Evolutionary conservation across 2,329 filamentous ascomycete species (phyloP), one percentile per base, ranked within the genome.

Genomic region (Teratosphaeria zuluensis): DNA sequence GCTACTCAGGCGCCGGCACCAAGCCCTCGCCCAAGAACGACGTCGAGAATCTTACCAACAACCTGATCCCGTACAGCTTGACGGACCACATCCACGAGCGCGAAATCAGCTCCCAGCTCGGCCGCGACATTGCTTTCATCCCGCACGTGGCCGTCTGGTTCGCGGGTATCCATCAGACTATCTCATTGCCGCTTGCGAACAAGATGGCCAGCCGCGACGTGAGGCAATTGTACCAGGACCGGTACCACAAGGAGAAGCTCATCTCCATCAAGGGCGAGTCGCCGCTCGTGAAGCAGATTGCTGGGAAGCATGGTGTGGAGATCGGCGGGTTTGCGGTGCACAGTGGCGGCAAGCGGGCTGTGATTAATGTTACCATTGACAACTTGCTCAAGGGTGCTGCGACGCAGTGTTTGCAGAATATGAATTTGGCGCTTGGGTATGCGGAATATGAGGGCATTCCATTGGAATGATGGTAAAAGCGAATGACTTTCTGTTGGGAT

Each of bases 101-200:
- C 53, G 94, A 97, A 74, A 94, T 97, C 63, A 87, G 86, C 70
- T 72, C 77, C 56, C 91, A 95, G 71, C 82, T 97, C 11, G 88
- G 86, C 54, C 80, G 78, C 14, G 77, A 83, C 19, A 85, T 95
- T 11, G 88, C 86, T 5, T 99, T 99, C 72, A 88, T 94, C 59
- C 94, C 94, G 6, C 94, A 97, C 73, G 92, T 96, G 28, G 90
- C 91, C n/a, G 85, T 88, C 14, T 97, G 91, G 92, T 97, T 97
- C 83, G 88, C 95, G 71, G 92, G 92, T 63, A 97, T 97, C 66
- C 86, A 90, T 71, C 89, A 92, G 75, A 92, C 91, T 46, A 92
- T 97, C 74, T 91, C 85, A 70, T 89, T 97, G 55, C 92, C 92
- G 12, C 80, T 99, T 8, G 87, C 87, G 70, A 82, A 92, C 75